Evolutionary conservation across 306 rosid species (phyloP).

Genomic region (Cicer pinnatifidum): DNA sequence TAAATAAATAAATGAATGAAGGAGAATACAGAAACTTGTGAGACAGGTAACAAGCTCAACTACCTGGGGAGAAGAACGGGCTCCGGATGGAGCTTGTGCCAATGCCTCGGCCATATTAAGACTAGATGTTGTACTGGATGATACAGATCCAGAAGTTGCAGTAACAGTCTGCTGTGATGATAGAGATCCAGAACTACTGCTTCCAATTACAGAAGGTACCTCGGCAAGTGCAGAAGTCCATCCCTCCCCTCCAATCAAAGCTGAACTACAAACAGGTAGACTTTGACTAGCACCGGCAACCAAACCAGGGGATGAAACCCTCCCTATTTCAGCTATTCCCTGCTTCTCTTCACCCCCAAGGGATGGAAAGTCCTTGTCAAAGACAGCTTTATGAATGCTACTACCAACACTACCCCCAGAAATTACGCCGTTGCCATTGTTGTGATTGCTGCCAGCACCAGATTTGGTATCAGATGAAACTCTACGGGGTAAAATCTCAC

Average conservation of each 20-base stretch:
- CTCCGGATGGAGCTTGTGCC: conserved; percentile 77
- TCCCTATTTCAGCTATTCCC: conserved; percentile 65
- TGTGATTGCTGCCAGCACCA: conserved; percentile 54
- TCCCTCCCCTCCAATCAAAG: conserved; percentile 92
- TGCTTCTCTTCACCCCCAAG: conserved; percentile 90
- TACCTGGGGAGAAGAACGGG: conserved; percentile 82
- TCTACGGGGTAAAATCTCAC: conserved; percentile 65
- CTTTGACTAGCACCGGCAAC: conserved; percentile 68
- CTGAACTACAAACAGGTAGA: conserved; percentile 73
- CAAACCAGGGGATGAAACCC: conserved; percentile 89
- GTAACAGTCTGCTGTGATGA: conserved; percentile 59
- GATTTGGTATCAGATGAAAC: conserved; percentile 60
- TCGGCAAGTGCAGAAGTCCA: conserved; percentile 94
- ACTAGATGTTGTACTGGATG: conserved; percentile 55
- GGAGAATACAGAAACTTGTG: conserved; percentile 23
- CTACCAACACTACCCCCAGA: conserved; percentile 59
- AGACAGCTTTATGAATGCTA: conserved; percentile 74
- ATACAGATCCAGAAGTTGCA: conserved; percentile 53
- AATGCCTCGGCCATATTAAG: conserved; percentile 97
- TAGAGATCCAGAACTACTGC: conserved; percentile 63
- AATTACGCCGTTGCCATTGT: conserved; percentile 64
- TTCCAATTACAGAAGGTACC: conserved; percentile 73
- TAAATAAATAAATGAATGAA: conserved; percentile 28
- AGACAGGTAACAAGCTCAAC: conserved; percentile 42
- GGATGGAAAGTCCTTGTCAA: conserved; percentile 94